Evolutionary conservation across 2,329 filamentous ascomycete species (phyloP).

Genomic region (Zymoseptoria pseudotritici): DNA sequence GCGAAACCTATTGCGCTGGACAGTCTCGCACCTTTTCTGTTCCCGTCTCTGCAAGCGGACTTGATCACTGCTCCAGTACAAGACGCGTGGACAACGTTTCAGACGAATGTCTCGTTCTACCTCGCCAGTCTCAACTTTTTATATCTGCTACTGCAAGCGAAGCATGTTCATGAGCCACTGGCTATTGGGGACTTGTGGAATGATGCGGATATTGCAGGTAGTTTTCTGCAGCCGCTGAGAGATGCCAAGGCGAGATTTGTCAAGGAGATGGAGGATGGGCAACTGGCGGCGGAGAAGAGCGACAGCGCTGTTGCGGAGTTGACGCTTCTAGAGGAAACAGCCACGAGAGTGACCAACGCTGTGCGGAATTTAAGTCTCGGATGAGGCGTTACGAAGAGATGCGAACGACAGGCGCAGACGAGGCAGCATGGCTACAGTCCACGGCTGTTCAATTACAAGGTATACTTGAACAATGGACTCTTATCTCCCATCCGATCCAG

Average conservation of each 20-base stretch:
- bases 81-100: constrained; percentile 40
- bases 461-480: constrained; percentile 35
- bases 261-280: constrained; percentile 31
- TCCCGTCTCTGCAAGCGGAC: constrained; percentile 41
- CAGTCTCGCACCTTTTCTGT: constrained; percentile 46
- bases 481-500: constrained; percentile 33
- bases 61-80: constrained; percentile 33
- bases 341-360: constrained; percentile 26
- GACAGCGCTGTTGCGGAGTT: constrained; percentile 30
- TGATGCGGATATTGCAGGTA: constrained; percentile 33
- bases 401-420: too few species aligned
- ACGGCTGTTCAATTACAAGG: constrained; percentile 2
- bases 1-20: constrained; percentile 41
- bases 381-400: neutral
- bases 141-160: constrained; percentile 47
- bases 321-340: constrained; percentile 25
- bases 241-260: constrained; percentile 31
- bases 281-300: constrained; percentile 31
- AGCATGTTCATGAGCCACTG: constrained; percentile 40
- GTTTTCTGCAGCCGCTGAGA: constrained; percentile 39
- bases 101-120: constrained; percentile 47
- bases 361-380: constrained; percentile 24
- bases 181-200: constrained; percentile 40
- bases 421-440: too few species aligned
- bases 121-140: constrained; percentile 53